A percentile compares a stretch with the other conserved stretches of the same genome.
Evolutionary conservation across 352 stramenopile species (phyloP).

Genomic region (Pythium dissotocum): DNA sequence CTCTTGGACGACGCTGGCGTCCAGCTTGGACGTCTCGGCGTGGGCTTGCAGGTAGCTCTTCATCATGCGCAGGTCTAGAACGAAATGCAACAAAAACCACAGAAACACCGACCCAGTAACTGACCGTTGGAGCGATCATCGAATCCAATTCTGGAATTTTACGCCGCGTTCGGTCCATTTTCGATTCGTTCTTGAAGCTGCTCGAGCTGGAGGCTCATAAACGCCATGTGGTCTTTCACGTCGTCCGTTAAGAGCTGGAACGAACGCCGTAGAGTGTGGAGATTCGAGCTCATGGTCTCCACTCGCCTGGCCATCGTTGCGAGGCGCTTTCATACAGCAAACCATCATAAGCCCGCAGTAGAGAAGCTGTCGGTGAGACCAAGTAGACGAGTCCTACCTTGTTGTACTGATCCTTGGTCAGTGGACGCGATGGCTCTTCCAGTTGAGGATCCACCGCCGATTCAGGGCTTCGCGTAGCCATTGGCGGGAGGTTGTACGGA

Average conservation of each 20-base stretch:
- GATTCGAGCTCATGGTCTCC: constrained; percentile 34
- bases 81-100: background rate
- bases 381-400: constrained; percentile 10
- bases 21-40: constrained; percentile 37
- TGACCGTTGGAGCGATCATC: background rate
- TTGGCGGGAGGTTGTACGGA: background rate
- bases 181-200: constrained; percentile 6
- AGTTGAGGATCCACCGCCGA: background rate
- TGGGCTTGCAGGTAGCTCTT: constrained; percentile 45
- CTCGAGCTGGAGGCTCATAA: constrained; percentile 51
- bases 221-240: constrained; percentile 52
- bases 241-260: constrained; percentile 62
- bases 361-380: too few relatives aligned
- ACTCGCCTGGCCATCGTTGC: constrained; percentile 35
- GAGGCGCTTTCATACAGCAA: constrained; percentile 32
- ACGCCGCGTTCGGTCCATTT: background rate
- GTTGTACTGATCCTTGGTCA: constrained; percentile 25
- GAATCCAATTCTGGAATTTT: constrained; percentile 12
- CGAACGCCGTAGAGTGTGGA: constrained; percentile 52
- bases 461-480: background rate
- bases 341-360: too few relatives aligned
- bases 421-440: background rate
- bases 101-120: constrained; percentile 26
- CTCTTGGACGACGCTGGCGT: constrained; percentile 20
- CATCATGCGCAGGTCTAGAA: constrained; percentile 14